Conservation (phyloP, 1,284 basidiomycete species). For the Cerrena zonata region DNA sequence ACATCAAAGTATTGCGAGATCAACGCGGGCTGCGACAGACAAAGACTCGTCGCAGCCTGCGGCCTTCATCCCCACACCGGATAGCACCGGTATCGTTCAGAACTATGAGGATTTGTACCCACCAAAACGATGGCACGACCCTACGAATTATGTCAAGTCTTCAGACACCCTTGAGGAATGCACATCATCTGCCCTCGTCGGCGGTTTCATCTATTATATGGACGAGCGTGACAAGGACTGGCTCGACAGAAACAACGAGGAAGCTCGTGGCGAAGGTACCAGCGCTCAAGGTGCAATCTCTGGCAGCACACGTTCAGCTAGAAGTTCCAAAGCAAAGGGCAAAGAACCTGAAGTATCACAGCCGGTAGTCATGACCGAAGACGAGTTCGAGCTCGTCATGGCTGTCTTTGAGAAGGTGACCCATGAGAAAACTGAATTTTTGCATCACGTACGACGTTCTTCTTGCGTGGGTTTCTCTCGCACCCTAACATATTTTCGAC, state of each 20-base stretch:
- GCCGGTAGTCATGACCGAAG: constrained; percentile 70
- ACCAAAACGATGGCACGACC: constrained; percentile 65
- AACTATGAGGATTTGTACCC: constrained; percentile 76
- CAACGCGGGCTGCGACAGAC: constrained; percentile 35
- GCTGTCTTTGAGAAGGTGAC: constrained; percentile 89
- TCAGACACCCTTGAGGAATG: constrained; percentile 87
- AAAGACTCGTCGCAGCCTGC: constrained; percentile 44
- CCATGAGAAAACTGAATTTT: constrained; percentile 84
- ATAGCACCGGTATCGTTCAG: constrained; percentile 76
- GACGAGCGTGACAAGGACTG: constrained; percentile 95
- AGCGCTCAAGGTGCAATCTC: constrained; percentile 68
- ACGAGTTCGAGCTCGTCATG: constrained; percentile 94
- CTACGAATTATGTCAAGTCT: constrained; percentile 75
- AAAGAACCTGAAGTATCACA: constrained; percentile 66
- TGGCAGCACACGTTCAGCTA: constrained; percentile 44
- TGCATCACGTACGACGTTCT: constrained; percentile 71
- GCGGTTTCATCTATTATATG: constrained; percentile 84
- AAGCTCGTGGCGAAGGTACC: constrained; percentile 80
- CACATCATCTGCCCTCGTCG: constrained; percentile 47
- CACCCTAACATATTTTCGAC: constrained; percentile 3
- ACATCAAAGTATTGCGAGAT: constrained; percentile 38
- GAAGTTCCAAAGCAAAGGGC: constrained; percentile 71
- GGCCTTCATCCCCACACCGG: constrained; percentile 88
- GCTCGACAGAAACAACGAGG: constrained; percentile 88
- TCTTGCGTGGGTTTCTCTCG: neutral